These are phyloP conservation scores for Magnolia sinica DNA, from an alignment of 164 flowering plant genomes.

Conservation along the genomic window DNA sequence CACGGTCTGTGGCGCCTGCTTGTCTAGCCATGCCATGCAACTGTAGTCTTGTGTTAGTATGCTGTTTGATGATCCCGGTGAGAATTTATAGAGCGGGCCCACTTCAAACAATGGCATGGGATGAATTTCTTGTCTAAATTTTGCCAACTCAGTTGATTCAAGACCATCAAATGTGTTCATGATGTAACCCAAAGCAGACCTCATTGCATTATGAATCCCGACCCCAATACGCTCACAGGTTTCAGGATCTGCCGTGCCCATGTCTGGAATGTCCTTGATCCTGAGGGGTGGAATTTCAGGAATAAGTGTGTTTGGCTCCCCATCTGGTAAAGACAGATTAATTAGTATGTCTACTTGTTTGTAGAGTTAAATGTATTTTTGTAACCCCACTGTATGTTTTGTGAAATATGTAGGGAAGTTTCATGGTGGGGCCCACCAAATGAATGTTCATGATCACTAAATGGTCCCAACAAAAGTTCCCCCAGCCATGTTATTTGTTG, in stretches of 20 bases:
- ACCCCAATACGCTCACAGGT: slow-evolving; percentile 2
- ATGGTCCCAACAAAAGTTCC: too few relatives aligned
- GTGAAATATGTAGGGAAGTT: too few relatives aligned
- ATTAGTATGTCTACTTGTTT: too few relatives aligned
- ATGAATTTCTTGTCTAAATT: not conserved
- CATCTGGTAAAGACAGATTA: not conserved
- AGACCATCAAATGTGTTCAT: slow-evolving; percentile 39
- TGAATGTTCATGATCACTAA: too few relatives aligned
- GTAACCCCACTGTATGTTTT: too few relatives aligned
- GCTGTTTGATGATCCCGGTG: slow-evolving; percentile 26
- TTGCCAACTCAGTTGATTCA: slow-evolving; percentile 18
- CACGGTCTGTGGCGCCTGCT: slow-evolving; percentile 35
- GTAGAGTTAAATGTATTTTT: too few relatives aligned
- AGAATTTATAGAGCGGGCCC: slow-evolving; percentile 41
- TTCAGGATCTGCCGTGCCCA: not conserved
- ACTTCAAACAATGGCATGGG: slow-evolving; percentile 29
- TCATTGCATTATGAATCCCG: not conserved
- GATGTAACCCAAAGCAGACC: slow-evolving; percentile 20
- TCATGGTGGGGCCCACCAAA: too few relatives aligned
- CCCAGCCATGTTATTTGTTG: too few relatives aligned
- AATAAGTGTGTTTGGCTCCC: slow-evolving; percentile 1
- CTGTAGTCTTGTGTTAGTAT: slow-evolving; percentile 24
- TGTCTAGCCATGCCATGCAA: slow-evolving; percentile 43
- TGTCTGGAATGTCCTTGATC: slow-evolving; percentile 26
- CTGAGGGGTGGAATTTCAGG: slow-evolving; percentile 34